Evolutionary conservation across 1,284 basidiomycete genomes (phyloP), one percentile per base, ranked within the genome.

Genomic region (Ganoderma multipileum): DNA sequence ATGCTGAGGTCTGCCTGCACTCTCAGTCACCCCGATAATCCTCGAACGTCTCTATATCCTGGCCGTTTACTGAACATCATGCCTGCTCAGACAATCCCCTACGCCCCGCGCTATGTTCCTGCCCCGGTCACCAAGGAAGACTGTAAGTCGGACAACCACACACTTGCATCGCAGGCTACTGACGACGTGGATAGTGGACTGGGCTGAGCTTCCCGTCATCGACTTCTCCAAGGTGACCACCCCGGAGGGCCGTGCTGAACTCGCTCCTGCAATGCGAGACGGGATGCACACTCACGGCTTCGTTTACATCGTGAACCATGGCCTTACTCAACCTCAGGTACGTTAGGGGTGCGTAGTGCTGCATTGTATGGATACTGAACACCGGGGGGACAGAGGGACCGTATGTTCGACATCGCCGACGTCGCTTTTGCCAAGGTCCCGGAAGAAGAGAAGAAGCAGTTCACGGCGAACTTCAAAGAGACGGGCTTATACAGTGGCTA

Each of bases 401-500:
- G 88, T 38, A 85, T 90, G 50, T 87, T 91, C 70, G 87, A 90
- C 73, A 87, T 92, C 65, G 89, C 88, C 20, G 85, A 92, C 70
- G 71, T 91, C 20, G 85, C 90, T 0, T 89, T 92, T 73, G 74
- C 84, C 1, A 78, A 80, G 44, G 87, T 90, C 0, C 68, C 76
- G 8, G 80, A 83, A 0, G 86, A 87, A 47, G 91, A 93, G 74
- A 93, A 92, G 78, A 76, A 79, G 62, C 76, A 75, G 30, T 89
- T 87, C 74, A 79, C 78, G 18, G 83, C 79, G 0, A 82, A 84
- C 66, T 83, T 85, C 63, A 86, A 87, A 66, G 80, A 81, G 55
- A 82, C 82, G 0, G 86, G 87, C 5, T 84, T 87, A 0, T 90
- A 84, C 71, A 83, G 88, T 72, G 90, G 89, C 7, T 91, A 91